phyloP scores from a whole-genome alignment of 202 grass and related monocot genomes.

The Musa balbisiana region DNA sequence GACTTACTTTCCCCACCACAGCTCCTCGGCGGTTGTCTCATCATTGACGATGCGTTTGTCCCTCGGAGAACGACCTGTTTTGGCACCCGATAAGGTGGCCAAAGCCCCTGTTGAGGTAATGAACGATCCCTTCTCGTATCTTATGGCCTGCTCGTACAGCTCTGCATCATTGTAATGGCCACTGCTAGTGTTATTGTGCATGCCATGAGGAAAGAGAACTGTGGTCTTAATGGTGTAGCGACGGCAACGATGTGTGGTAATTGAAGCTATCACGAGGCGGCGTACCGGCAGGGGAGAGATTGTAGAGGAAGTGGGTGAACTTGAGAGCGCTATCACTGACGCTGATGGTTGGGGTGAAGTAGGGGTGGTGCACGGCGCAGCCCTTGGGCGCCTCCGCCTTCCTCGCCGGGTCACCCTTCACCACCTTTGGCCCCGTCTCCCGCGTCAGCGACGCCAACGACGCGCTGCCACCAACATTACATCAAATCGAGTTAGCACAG shows the following conservation, averaged over 20 bases:
- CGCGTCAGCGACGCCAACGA: constrained; percentile 94
- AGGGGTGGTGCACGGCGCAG: constrained; percentile 30
- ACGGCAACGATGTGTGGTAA: too few relatives aligned
- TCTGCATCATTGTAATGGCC: constrained; percentile 25
- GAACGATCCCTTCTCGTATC: constrained; percentile 92
- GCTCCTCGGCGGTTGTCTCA: constrained; percentile 50
- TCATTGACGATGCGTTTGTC: constrained; percentile 95
- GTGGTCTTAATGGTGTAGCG: too few relatives aligned
- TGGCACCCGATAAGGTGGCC: constrained; percentile 86
- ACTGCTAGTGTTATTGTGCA: too few relatives aligned
- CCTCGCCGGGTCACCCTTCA: constrained; percentile 75
- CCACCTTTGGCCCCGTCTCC: constrained; percentile 78
- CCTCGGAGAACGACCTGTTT: constrained; percentile 81
- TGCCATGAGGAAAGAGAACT: too few relatives aligned
- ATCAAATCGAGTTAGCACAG: too few relatives aligned
- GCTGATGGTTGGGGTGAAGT: constrained; percentile 52
- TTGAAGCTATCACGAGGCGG: too few relatives aligned
- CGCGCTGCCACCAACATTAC: constrained; percentile 36
- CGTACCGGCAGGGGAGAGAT: constrained; percentile 74
- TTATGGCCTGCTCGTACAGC: constrained; percentile 97
- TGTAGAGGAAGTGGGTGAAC: constrained; percentile 98
- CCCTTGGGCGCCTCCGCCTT: constrained; percentile 38
- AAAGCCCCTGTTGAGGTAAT: constrained; percentile 67
- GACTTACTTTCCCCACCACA: constrained; percentile 99
- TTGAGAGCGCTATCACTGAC: constrained; percentile 96